phyloP scores from a whole-genome alignment of 202 grass and related monocot genomes.

The Zoysia matrella region DNA sequence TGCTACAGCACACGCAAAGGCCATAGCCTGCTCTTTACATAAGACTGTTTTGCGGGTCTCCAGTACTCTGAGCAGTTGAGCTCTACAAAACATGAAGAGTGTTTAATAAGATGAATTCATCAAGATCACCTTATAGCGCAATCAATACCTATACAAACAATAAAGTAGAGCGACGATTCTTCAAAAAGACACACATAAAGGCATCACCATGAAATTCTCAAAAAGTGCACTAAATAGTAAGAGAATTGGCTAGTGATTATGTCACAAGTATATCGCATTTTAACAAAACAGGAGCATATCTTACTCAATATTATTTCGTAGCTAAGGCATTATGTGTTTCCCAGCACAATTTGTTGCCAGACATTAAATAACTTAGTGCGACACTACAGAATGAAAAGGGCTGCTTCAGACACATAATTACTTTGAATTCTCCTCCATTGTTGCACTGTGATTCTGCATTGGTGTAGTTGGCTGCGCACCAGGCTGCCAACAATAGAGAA shows the following conservation, averaged over 20 bases:
- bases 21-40: constrained; percentile 97
- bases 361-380: neutral
- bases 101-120: constrained; percentile 9
- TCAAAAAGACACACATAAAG: constrained; percentile 2
- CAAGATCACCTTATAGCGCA: constrained; percentile 20
- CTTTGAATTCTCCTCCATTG: constrained; percentile 92
- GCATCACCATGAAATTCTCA: neutral
- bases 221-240: neutral
- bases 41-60: constrained; percentile 85
- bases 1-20: constrained; percentile 91
- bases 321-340: constrained; percentile 7
- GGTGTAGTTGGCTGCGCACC: constrained; percentile 54
- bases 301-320: constrained; percentile 27
- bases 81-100: constrained; percentile 57
- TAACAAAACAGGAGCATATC: constrained; percentile 15
- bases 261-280: neutral
- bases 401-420: constrained; percentile 46
- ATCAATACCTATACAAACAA: constrained; percentile 28
- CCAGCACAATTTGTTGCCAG: neutral
- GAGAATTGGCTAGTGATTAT: constrained; percentile 12
- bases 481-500: constrained; percentile 65
- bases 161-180: neutral
- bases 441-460: constrained; percentile 59
- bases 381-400: constrained; percentile 3
- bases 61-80: constrained; percentile 86